Base-by-base conservation (phyloP, 2,329 filamentous ascomycete genomes). In the Fusarium gaditjirri region DNA sequence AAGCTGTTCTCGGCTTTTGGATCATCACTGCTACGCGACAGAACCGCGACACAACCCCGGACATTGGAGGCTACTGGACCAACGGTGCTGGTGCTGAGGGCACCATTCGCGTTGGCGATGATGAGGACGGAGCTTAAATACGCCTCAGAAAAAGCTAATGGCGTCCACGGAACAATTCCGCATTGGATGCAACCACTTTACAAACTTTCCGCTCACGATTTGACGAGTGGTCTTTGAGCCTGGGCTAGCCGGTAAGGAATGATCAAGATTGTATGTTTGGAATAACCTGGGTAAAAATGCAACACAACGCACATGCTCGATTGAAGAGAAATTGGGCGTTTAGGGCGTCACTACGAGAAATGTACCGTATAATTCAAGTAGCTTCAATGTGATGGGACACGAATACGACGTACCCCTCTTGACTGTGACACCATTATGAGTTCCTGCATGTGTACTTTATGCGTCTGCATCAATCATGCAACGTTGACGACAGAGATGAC, bases 41-140 rank as follows among this genome's bases (percentile, higher is more conserved):
- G 44, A 78, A 81, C 25, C 78, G 80, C 10, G 82, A 83, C 25
- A 79, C 80, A 8, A 80, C 78, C 19, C 73, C 82, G 44, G 82
- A 83, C 2, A 64, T 83, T 17, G 79, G 77, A 27, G 82, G 82
- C 5, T 84, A 79, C 62, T 84, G 82, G 82, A 75, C 82, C 6
- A 72, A 82, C 21, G 82, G 82, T 8, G 72, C 80, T 4, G 71
- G 76, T 11, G 70, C 78, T 10, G 81, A 84, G 67, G 82, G 82
- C 5, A 75, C 78, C 8, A 84, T 84, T 46, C 27, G 77, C 75
- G 73, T 88, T 80, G 39, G 84, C 80, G 50, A 84, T 76, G 55
- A 87, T 44, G 76, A 84, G 12, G 73, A 78, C 29, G 76, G 75
- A 35, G 75, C 75, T 47, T 77, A 72, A 68, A 47, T 23, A 36